Evolutionary conservation across 2,329 filamentous ascomycete genomes (phyloP).

Genomic region (Ploettnerulaceae sp.): DNA sequence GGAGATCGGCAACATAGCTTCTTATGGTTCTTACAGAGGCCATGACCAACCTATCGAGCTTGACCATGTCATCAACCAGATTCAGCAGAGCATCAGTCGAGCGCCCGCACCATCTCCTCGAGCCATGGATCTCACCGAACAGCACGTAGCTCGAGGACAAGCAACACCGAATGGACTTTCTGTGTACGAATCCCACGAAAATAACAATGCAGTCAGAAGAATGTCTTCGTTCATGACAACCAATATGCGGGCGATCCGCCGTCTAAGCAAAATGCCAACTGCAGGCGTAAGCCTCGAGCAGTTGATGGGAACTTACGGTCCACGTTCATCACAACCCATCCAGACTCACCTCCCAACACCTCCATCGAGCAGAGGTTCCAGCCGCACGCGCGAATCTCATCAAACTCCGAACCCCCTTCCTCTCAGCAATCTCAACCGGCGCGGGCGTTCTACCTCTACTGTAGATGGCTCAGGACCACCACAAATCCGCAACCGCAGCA

Average conservation of each 20-base stretch:
- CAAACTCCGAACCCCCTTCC: background rate
- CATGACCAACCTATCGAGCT: slow-evolving; percentile 40
- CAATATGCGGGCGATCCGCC: slow-evolving; percentile 41
- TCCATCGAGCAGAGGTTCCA: slow-evolving; percentile 1
- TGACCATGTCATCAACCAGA: slow-evolving; percentile 42
- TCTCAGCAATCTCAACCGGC: background rate
- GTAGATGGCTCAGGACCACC: background rate
- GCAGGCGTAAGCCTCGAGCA: slow-evolving; percentile 18
- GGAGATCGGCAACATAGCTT: slow-evolving; percentile 29
- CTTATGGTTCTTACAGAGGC: slow-evolving; percentile 23
- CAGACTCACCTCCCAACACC: slow-evolving; percentile 8
- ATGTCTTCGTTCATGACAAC: slow-evolving; percentile 43
- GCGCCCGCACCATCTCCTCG: slow-evolving; percentile 19
- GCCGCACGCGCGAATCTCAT: background rate
- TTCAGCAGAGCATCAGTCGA: slow-evolving; percentile 36
- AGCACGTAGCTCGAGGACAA: slow-evolving; percentile 38
- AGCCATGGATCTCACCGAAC: slow-evolving; percentile 37
- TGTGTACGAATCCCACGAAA: slow-evolving; percentile 40
- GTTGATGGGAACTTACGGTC: slow-evolving; percentile 19
- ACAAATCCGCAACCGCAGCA: background rate
- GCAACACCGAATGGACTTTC: slow-evolving; percentile 33
- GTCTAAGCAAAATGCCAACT: slow-evolving; percentile 39
- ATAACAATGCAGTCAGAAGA: slow-evolving; percentile 39
- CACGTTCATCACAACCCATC: background rate
- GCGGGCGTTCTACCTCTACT: background rate